These are phyloP conservation scores for Colletotrichum lentis DNA, from an alignment of 2,329 filamentous ascomycete genomes.

Conservation along the genomic window DNA sequence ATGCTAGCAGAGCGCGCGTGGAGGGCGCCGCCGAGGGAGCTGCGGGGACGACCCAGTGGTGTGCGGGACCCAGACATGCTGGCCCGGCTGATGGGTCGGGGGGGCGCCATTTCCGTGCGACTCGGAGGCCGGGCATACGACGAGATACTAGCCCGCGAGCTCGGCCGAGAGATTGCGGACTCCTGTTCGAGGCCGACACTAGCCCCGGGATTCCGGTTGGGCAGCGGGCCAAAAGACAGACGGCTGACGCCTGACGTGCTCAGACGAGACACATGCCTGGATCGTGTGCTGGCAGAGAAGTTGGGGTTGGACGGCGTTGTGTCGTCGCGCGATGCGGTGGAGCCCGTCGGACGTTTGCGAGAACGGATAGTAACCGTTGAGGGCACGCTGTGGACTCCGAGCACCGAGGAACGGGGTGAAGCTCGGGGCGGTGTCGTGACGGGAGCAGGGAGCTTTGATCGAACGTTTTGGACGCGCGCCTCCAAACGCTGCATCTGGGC, in stretches of 20 bases:
- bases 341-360: conserved; percentile 72
- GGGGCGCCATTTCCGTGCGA: conserved; percentile 61
- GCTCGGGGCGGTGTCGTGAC: conserved; percentile 78
- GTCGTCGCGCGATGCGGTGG: conserved; percentile 62
- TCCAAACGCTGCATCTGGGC: conserved; percentile 98
- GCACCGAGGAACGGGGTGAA: conserved; percentile 70
- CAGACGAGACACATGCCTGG: conserved; percentile 65
- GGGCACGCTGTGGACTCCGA: conserved; percentile 56
- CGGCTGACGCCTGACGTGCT: conserved; percentile 70
- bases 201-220: conserved; percentile 61
- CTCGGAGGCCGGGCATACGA: conserved; percentile 64
- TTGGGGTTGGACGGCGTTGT: conserved; percentile 45
- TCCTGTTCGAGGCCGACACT: conserved; percentile 48
- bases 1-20: conserved; percentile 67
- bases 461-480: conserved; percentile 87
- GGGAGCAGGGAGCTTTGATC: conserved; percentile 89
- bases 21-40: conserved; percentile 62
- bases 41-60: conserved; percentile 73
- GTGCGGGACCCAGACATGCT: conserved; percentile 69
- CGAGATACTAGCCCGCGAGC: conserved; percentile 73
- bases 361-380: conserved; percentile 71
- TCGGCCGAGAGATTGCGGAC: conserved; percentile 68
- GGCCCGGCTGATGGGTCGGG: conserved; percentile 71
- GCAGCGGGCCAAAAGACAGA: conserved; percentile 69
- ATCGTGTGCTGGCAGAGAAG: conserved; percentile 48